Evolutionary conservation across 768 basidiomycete species (phyloP).

Genomic region (Rhizopogon rudus): DNA sequence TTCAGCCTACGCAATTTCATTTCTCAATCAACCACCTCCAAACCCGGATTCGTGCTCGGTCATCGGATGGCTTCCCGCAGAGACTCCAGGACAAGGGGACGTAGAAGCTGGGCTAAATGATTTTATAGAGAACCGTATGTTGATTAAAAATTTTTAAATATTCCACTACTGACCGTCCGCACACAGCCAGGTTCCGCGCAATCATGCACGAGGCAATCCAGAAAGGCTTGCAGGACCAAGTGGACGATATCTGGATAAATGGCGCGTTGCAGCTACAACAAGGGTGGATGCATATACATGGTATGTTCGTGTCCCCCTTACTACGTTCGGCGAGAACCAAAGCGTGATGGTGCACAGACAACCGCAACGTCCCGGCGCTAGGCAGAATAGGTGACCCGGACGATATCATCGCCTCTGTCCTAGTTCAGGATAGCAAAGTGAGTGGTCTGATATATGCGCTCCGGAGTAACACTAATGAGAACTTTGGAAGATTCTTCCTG

Average conservation of each 20-base stretch:
- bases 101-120: constrained; percentile 58
- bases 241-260: constrained; percentile 63
- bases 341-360: constrained; percentile 37
- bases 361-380: constrained; percentile 68
- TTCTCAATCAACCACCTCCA: constrained; percentile 43
- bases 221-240: constrained; percentile 45
- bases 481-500: constrained; percentile 48
- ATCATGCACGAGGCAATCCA: constrained; percentile 59
- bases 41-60: constrained; percentile 44
- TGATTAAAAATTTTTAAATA: not conserved
- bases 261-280: constrained; percentile 59
- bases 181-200: constrained; percentile 51
- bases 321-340: not conserved
- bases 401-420: constrained; percentile 75
- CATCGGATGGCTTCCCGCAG: constrained; percentile 63
- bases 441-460: constrained; percentile 3
- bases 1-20: constrained; percentile 64
- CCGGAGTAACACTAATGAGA: not conserved
- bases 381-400: constrained; percentile 79
- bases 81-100: constrained; percentile 20
- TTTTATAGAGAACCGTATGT: constrained; percentile 68
- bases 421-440: constrained; percentile 67
- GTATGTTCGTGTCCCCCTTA: constrained; percentile 19
- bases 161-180: not conserved
- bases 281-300: constrained; percentile 89